Evolutionary conservation across 2,329 filamentous ascomycete species (phyloP), one percentile per base, ranked within the genome.

Genomic region (Ophiocordyceps camponoti-saundersi): DNA sequence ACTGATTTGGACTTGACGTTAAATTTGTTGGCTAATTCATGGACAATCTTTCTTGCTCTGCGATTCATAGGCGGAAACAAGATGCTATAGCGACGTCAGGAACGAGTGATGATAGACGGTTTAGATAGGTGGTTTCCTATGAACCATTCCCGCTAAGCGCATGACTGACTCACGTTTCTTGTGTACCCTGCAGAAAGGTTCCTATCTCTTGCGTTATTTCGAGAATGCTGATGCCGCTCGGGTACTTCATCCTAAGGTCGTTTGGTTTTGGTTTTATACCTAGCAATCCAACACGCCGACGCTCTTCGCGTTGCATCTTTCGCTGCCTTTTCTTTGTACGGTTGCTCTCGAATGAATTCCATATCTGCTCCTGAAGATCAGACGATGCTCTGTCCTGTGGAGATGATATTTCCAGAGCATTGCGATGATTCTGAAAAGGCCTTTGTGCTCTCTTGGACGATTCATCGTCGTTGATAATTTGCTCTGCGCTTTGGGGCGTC

Each of bases 61-160:
- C 87, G 85, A 48, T 85, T 79, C 80, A 96, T 93, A 0, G 90
- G 86, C 3, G 90, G 86, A 22, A 96, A 69, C 5, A 78, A 68
- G 6, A 92, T 69, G 43, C 84, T 88, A 52, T n/a, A 26, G 26
- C 8, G 26, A 6, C 11, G 26, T 29, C 26, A 29, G 23, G 23
- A 26, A 26, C 4, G 8, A 26, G 4, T 26, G 23, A 26, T 26
- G 8, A 8, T 26, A 15, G 13, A 11, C 6, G 21, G 6, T 16
- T 42, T 16, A 23, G 21, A 18, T 20, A 8, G 6, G 8, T 41
- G 15, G 16, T 22, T 16, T 7, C 11, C 15, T 18, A 22, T 4
- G 23, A 8, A 26, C 4, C 23, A 8, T 5, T 26, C 23, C 23
- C 23, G 8, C 20, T 4, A 5, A 3, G n/a, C 15, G 7, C 4